Evolutionary conservation across 768 basidiomycete genomes (phyloP), one percentile per base, ranked within the genome.

Genomic region (Artomyces pyxidatus): DNA sequence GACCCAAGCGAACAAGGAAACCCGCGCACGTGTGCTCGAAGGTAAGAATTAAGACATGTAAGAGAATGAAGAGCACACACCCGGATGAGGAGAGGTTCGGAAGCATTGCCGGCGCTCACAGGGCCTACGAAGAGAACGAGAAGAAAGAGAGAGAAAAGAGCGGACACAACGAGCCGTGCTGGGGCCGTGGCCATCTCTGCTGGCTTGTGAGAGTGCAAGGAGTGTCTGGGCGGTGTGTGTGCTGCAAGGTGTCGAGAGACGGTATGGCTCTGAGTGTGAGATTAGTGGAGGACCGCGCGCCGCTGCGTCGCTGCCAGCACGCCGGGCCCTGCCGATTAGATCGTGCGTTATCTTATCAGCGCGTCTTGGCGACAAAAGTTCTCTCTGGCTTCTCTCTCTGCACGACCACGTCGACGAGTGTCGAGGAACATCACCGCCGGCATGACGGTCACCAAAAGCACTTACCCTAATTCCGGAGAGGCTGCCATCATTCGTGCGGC

Each of bases 391-490:
- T 1, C 32, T 35, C 17, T 35, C 32, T 35, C 32, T 35, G 14
- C 14, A 35, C 32, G 32, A 35, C 32, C 14, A 35, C 32, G 32
- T 17, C 14, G 14, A 35, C 3, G 17, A n/a, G n/a, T n/a, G n/a
- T n/a, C n/a, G n/a, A n/a, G n/a, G n/a, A n/a, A n/a, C n/a, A n/a
- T n/a, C n/a, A n/a, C n/a, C 4, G 32, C 17, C 25, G 27, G 37
- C 19, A 55, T 59, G 51, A 21, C 41, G 9, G 50, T 37, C 11
- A 32, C 14, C 17, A 28, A 4, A 17, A 25, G 10, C 37, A 25
- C 50, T 71, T 83, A 81, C 60, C 80, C 78, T n/a, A 74, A 68
- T 14, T 37, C 58, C 16, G 67, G 72, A 42, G 83, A 86, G 61
- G 68, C 73, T 42, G 67, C 65, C 6, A 66, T 76, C 16, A 66